phyloP scores from a whole-genome alignment of 495 filamentous ascomycete species.

The Penicillium ucsense region DNA sequence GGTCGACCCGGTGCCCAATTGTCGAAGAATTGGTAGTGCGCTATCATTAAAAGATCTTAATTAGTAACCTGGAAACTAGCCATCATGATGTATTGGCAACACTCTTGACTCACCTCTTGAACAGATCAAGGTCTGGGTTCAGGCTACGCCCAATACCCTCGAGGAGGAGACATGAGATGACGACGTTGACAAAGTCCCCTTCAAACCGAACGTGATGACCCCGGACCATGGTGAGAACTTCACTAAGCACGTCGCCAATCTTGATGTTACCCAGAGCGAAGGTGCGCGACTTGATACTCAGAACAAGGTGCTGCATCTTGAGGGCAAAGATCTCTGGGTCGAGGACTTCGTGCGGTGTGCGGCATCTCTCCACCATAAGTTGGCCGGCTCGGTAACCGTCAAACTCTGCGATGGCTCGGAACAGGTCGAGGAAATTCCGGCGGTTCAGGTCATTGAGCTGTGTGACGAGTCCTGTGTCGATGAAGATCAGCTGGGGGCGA shows the following conservation, averaged over 20 bases:
- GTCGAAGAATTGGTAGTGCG: conserved; percentile 82
- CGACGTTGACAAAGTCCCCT: conserved; percentile 97
- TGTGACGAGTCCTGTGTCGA: conserved; percentile 94
- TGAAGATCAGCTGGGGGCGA: conserved; percentile 91
- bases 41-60: conserved; percentile 26
- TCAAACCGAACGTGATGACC: conserved; percentile 89
- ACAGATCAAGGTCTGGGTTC: conserved; percentile 78
- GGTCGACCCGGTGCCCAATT: conserved; percentile 62
- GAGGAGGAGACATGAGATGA: conserved; percentile 85
- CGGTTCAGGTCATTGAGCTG: conserved; percentile 82
- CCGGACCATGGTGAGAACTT: conserved; percentile 88
- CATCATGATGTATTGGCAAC: not conserved
- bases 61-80: not conserved
- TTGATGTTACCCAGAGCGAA: conserved; percentile 91
- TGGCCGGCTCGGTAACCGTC: conserved; percentile 93
- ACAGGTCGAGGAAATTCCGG: conserved; percentile 88
- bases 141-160: conserved; percentile 89
- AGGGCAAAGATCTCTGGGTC: conserved; percentile 84
- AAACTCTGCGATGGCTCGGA: conserved; percentile 92
- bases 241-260: conserved; percentile 87
- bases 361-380: conserved; percentile 90
- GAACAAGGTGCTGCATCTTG: conserved; percentile 91
- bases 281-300: conserved; percentile 79
- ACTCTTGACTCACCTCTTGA: conserved; percentile 53
- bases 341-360: conserved; percentile 80